These are phyloP conservation scores for Elsinoe necatrix DNA, from an alignment of 2,329 filamentous ascomycete species.

Conservation along the genomic window DNA sequence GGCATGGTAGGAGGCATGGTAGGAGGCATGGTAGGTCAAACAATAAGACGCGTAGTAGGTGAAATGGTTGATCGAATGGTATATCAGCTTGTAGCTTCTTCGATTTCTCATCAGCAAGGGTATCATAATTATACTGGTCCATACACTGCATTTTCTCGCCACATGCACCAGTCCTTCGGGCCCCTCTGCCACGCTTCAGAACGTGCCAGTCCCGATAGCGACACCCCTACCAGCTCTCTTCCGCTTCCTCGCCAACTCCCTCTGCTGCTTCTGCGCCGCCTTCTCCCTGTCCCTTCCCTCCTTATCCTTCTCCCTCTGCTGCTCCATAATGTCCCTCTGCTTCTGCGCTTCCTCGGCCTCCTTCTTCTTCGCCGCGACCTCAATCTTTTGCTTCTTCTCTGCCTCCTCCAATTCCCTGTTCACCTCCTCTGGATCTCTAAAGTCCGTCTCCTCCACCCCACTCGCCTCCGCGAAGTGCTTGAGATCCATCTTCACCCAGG, in stretches of 20 bases:
- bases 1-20: too few species aligned
- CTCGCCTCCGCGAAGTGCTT: conserved; percentile 33
- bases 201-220: conserved; percentile 21
- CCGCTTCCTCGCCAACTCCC: conserved; percentile 19
- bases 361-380: conserved; percentile 28
- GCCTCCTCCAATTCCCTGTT: conserved; percentile 28
- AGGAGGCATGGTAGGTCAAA: too few species aligned
- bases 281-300: conserved; percentile 24
- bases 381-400: conserved; percentile 26
- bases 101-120: neutral
- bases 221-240: conserved; percentile 20
- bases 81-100: neutral
- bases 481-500: conserved; percentile 34
- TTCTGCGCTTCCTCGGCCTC: conserved; percentile 30
- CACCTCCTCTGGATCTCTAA: conserved; percentile 31
- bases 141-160: neutral
- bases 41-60: too few species aligned
- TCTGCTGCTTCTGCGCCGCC: conserved; percentile 26
- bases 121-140: neutral
- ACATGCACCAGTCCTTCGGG: too few species aligned
- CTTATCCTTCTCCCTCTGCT: conserved; percentile 26
- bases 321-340: conserved; percentile 28
- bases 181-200: too few species aligned
- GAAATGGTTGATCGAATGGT: too few species aligned
- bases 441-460: conserved; percentile 30